phyloP scores from a whole-genome alignment of 306 rosid genomes.

The Cucumis hystrix region DNA sequence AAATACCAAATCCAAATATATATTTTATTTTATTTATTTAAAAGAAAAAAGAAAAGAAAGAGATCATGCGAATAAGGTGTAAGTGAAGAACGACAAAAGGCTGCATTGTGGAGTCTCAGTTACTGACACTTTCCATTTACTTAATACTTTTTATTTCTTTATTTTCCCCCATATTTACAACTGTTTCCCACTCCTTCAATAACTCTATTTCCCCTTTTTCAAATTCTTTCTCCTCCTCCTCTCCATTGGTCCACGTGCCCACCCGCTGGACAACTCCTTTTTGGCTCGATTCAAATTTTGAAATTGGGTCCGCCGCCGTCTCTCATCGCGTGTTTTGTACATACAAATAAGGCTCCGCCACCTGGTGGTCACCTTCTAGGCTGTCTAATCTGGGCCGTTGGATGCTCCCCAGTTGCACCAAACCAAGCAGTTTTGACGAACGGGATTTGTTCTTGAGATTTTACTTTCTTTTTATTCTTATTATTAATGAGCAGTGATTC shows the following conservation, averaged over 20 bases:
- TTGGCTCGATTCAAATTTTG: neutral
- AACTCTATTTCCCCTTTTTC: neutral
- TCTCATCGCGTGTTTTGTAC: neutral
- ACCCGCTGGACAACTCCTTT: neutral
- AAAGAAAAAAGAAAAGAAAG: neutral
- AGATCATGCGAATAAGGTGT: neutral
- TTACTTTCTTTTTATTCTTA: no score
- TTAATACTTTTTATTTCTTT: neutral
- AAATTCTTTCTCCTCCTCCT: neutral
- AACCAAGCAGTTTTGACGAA: neutral
- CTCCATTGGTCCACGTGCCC: neutral
- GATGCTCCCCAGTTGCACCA: neutral
- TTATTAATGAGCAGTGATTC: neutral
- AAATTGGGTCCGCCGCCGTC: neutral
- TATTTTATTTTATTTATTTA: no score
- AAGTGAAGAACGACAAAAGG: neutral
- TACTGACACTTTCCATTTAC: neutral
- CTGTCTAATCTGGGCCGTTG: no score
- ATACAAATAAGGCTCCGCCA: neutral
- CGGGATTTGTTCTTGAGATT: neutral
- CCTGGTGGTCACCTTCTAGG: no score
- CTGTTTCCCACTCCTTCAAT: neutral
- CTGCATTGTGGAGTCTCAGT: constrained; percentile 2
- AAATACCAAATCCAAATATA: neutral
- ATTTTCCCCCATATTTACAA: neutral